Percentiles rank a stretch among this genome's conserved stretches.
phyloP scores from a whole-genome alignment of 352 stramenopile species.

The Phytophthora europaea region DNA sequence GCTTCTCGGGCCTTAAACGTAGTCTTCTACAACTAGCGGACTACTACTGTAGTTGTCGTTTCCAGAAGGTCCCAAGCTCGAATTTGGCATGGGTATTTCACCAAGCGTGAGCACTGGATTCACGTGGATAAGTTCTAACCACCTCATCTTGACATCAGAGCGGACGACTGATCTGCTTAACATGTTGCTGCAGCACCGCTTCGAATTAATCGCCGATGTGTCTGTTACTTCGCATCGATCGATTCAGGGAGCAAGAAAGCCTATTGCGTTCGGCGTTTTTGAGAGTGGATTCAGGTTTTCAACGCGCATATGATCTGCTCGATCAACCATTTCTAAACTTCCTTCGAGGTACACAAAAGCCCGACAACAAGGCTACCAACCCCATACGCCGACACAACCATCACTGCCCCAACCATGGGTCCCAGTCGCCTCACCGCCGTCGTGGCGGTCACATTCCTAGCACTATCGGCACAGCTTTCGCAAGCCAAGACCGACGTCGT shows the following conservation, averaged over 20 bases:
- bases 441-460: not conserved
- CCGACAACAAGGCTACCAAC: not conserved
- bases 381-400: not conserved
- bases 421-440: not conserved
- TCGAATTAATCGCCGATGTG: no score
- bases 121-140: not conserved
- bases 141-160: not conserved
- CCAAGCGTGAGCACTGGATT: not conserved
- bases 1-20: no score
- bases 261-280: not conserved
- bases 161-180: not conserved
- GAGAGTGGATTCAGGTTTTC: not conserved
- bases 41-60: no score
- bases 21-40: no score
- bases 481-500: not conserved
- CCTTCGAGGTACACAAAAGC: not conserved
- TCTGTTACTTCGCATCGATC: no score
- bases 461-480: not conserved
- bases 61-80: no score
- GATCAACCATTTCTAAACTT: not conserved
- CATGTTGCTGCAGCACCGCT: not conserved
- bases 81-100: no score
- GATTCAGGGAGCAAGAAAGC: not conserved
- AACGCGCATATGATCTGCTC: not conserved
- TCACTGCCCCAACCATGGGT: not conserved